Conservation (phyloP, 73 alveolate genomes). For the Symbiodinium pilosum region DNA sequence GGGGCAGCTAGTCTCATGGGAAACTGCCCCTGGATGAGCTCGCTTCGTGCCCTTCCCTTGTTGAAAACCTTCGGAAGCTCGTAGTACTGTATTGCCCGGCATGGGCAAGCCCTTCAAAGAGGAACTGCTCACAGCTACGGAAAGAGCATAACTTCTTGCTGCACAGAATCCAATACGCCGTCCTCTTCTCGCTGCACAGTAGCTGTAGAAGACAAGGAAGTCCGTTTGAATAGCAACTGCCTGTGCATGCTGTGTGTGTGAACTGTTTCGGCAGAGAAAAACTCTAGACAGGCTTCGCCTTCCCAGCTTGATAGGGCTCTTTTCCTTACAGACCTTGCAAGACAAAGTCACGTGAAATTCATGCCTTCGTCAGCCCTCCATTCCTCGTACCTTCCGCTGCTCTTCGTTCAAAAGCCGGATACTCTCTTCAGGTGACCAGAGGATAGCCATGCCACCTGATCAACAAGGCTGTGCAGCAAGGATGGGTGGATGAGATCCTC, state of each 20-base stretch:
- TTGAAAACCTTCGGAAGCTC: too few relatives aligned
- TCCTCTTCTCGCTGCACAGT: neutral
- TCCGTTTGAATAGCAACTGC: neutral
- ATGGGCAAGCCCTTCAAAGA: too few relatives aligned
- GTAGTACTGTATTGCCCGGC: too few relatives aligned
- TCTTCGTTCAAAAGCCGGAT: neutral
- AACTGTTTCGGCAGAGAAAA: too few relatives aligned
- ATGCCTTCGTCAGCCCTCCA: too few relatives aligned
- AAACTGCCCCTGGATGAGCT: too few relatives aligned
- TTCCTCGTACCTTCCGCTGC: neutral
- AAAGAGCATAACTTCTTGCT: too few relatives aligned
- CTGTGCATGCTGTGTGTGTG: too few relatives aligned
- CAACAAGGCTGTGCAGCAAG: neutral
- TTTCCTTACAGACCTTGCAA: neutral
- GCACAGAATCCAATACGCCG: neutral
- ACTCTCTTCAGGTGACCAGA: constrained; percentile 67
- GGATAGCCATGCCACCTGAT: neutral
- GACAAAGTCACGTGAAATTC: too few relatives aligned
- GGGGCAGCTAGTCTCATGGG: too few relatives aligned
- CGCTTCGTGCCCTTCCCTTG: too few relatives aligned
- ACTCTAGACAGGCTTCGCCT: neutral
- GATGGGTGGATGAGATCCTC: neutral
- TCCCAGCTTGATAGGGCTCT: neutral
- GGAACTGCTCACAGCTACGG: too few relatives aligned
- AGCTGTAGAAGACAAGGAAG: neutral